These are phyloP conservation scores for Craterostigma plantagineum DNA, from an alignment of 257 asterid species.

Conservation along the genomic window DNA sequence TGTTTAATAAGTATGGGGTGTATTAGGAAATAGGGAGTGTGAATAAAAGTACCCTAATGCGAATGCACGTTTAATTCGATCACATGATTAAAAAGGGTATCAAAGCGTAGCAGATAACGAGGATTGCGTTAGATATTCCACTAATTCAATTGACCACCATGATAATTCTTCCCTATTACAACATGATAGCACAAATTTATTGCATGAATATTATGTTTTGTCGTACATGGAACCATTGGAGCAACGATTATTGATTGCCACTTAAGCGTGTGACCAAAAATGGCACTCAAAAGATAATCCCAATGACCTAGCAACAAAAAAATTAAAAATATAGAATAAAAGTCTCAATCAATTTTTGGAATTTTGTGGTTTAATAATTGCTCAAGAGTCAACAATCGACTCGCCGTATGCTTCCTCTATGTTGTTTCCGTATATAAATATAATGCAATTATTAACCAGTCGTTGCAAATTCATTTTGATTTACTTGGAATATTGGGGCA, in stretches of 20 bases:
- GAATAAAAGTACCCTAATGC: too few relatives aligned
- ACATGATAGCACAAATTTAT: background rate
- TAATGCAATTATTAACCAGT: too few relatives aligned
- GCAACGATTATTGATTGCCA: constrained; percentile 15
- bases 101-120: constrained; percentile 1
- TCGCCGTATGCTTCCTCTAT: too few relatives aligned
- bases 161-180: background rate
- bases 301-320: too few relatives aligned
- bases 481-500: too few relatives aligned
- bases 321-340: background rate
- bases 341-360: background rate
- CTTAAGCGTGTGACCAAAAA: constrained; percentile 11
- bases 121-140: constrained; percentile 3
- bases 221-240: constrained; percentile 9
- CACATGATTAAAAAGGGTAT: too few relatives aligned
- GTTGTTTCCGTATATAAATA: too few relatives aligned
- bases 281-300: constrained; percentile 4
- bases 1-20: too few relatives aligned
- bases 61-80: too few relatives aligned
- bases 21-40: too few relatives aligned
- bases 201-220: constrained; percentile 2
- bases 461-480: too few relatives aligned
- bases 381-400: constrained; percentile 9
- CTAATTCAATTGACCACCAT: constrained; percentile 3
- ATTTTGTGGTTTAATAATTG: too few relatives aligned